These are phyloP conservation scores for Pistacia atlantica DNA, from an alignment of 345 rosid genomes.

Conservation along the genomic window DNA sequence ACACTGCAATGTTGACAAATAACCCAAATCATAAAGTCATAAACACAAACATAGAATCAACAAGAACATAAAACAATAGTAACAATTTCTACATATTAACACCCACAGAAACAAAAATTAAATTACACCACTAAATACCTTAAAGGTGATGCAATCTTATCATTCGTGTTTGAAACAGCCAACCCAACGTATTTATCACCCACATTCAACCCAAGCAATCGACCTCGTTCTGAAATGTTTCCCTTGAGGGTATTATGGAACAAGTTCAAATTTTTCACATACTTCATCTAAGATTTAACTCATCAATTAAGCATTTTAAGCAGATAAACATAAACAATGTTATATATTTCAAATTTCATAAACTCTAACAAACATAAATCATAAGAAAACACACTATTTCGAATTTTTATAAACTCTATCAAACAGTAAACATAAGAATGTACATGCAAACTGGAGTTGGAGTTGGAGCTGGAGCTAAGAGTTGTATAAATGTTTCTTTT, in stretches of 20 bases:
- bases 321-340: too few relatives aligned
- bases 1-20: slow-evolving; percentile 49
- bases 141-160: slow-evolving; percentile 63
- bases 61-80: neutral
- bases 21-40: neutral
- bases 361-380: too few relatives aligned
- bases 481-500: too few relatives aligned
- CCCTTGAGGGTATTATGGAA: slow-evolving; percentile 49
- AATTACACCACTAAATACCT: slow-evolving; percentile 38
- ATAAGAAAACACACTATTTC: too few relatives aligned
- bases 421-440: too few relatives aligned
- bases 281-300: slow-evolving; percentile 52
- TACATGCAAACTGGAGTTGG: too few relatives aligned
- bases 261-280: slow-evolving; percentile 56
- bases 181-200: slow-evolving; percentile 89
- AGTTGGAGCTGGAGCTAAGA: too few relatives aligned
- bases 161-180: slow-evolving; percentile 58
- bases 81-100: too few relatives aligned
- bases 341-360: too few relatives aligned
- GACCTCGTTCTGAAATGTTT: slow-evolving; percentile 31
- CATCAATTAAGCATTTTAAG: too few relatives aligned
- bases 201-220: slow-evolving; percentile 82
- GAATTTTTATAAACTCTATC: too few relatives aligned
- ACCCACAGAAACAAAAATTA: too few relatives aligned
- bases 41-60: neutral